A percentile compares a stretch with the other conserved stretches of the same genome.
Evolutionary conservation across 2,329 filamentous ascomycete genomes (phyloP).

Genomic region (Cercospora nicotianae): DNA sequence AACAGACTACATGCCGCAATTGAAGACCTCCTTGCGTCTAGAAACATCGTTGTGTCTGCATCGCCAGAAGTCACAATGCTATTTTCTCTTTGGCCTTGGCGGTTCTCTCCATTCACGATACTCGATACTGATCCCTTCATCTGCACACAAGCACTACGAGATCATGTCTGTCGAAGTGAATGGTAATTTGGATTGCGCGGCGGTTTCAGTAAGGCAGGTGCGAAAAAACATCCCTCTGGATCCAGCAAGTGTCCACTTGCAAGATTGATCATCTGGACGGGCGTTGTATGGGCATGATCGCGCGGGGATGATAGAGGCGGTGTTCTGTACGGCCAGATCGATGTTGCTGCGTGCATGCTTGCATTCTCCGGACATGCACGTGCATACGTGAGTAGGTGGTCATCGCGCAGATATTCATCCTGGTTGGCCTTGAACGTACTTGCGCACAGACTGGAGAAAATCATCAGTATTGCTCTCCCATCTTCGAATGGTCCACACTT

Average conservation of each 20-base stretch:
- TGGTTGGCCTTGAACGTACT: constrained; percentile 11
- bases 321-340: neutral
- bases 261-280: neutral
- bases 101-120: neutral
- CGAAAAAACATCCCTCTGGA: no score
- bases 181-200: neutral
- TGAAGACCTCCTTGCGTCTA: neutral
- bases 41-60: neutral
- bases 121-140: neutral
- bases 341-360: neutral
- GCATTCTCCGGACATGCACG: neutral
- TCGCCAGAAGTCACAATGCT: neutral
- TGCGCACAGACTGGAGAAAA: constrained; percentile 3
- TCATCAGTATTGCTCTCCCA: constrained; percentile 15
- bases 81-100: neutral
- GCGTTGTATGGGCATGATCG: neutral
- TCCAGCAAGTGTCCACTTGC: neutral
- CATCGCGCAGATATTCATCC: neutral
- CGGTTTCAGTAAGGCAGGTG: neutral
- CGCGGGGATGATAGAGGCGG: neutral
- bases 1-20: neutral
- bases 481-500: constrained; percentile 32
- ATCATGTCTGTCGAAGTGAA: neutral
- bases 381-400: neutral
- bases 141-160: neutral